Conservation (phyloP, 352 stramenopile genomes). For the Pythium insidiosum region DNA sequence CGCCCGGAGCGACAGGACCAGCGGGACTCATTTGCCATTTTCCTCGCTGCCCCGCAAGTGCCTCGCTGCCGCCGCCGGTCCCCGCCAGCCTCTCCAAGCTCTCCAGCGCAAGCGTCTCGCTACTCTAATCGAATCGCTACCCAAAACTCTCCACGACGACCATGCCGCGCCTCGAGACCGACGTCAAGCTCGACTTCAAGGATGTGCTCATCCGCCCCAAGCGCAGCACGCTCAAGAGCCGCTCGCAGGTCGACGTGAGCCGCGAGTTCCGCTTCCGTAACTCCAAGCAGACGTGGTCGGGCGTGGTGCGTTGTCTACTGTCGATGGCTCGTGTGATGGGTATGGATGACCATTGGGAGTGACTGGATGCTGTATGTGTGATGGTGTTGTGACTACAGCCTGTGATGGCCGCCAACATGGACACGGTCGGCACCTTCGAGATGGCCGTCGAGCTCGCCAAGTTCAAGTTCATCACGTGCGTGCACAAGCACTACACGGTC, state of each 20-base stretch:
- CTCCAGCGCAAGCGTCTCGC: background rate
- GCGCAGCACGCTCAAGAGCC: constrained; percentile 86
- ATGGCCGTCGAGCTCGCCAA: constrained; percentile 74
- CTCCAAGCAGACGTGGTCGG: constrained; percentile 65
- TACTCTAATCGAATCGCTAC: background rate
- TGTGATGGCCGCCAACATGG: constrained; percentile 90
- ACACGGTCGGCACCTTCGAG: constrained; percentile 89
- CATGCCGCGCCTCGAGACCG: constrained; percentile 87
- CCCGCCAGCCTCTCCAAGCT: background rate
- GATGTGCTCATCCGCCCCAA: constrained; percentile 93
- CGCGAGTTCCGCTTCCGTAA: constrained; percentile 71
- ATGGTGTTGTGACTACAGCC: no score
- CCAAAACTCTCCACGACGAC: no score
- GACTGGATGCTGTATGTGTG: no score
- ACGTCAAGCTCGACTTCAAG: constrained; percentile 91
- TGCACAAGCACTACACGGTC: constrained; percentile 88
- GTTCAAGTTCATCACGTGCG: constrained; percentile 82
- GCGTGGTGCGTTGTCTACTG: no score
- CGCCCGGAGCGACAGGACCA: background rate
- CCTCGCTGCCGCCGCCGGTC: constrained; percentile 1
- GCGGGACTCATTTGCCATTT: constrained; percentile 18
- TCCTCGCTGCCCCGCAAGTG: constrained; percentile 11
- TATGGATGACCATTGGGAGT: no score
- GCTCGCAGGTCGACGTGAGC: constrained; percentile 72
- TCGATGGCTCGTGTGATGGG: no score